Evolutionary conservation across 2,329 filamentous ascomycete genomes (phyloP).

Genomic region (Helotiales sp.): DNA sequence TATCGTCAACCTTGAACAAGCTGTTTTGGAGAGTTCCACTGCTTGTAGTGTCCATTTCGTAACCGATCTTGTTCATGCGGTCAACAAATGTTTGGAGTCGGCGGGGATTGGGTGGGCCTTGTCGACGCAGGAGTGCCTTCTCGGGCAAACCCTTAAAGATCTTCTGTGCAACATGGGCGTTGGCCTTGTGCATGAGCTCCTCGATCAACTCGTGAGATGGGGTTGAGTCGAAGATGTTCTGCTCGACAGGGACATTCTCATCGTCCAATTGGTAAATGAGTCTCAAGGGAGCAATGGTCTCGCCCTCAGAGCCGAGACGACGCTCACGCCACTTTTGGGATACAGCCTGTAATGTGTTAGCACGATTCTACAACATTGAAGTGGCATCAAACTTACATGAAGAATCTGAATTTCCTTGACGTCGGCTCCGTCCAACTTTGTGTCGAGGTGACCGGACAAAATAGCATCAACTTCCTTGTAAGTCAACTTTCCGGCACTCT

Average conservation of each 20-base stretch:
- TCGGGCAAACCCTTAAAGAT: slow-evolving; percentile 80
- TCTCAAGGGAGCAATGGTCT: slow-evolving; percentile 82
- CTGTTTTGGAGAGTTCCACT: slow-evolving; percentile 93
- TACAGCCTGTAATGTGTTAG: slow-evolving; percentile 60
- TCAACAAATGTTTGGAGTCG: slow-evolving; percentile 90
- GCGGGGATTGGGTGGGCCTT: slow-evolving; percentile 82
- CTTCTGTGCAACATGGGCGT: slow-evolving; percentile 86
- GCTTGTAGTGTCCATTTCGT: slow-evolving; percentile 86
- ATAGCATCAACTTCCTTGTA: slow-evolving; percentile 87
- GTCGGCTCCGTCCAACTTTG: slow-evolving; percentile 68
- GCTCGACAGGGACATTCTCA: slow-evolving; percentile 95
- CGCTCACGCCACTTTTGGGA: slow-evolving; percentile 89
- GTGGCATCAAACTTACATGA: slow-evolving; percentile 60
- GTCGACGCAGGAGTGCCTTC: slow-evolving; percentile 89
- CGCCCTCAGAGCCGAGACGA: slow-evolving; percentile 79
- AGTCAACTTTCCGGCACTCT: slow-evolving; percentile 84
- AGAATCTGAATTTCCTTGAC: slow-evolving; percentile 81
- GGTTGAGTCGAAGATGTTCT: slow-evolving; percentile 94
- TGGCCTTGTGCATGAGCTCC: slow-evolving; percentile 92
- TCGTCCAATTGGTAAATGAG: slow-evolving; percentile 94
- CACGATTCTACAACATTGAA: neutral
- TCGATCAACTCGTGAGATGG: slow-evolving; percentile 91
- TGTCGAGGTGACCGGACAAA: slow-evolving; percentile 66
- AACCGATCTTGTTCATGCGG: slow-evolving; percentile 89
- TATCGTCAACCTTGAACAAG: slow-evolving; percentile 89